Evolutionary conservation across 495 filamentous ascomycete species (phyloP).

Genomic region (Penicillium silybi): DNA sequence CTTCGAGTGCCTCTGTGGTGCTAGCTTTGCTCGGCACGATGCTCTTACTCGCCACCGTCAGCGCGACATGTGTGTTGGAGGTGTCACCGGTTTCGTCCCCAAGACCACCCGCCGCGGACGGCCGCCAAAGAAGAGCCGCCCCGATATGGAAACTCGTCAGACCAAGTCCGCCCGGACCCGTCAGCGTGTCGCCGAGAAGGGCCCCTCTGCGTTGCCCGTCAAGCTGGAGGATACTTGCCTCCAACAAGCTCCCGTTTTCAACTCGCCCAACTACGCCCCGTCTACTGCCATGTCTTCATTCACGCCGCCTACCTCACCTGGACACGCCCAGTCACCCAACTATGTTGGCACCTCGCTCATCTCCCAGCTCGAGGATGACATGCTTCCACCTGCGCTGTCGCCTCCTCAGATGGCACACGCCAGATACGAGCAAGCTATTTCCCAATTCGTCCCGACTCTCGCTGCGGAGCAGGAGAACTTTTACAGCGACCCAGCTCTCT

Average conservation of each 20-base stretch:
- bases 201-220: slow-evolving; percentile 29
- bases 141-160: slow-evolving; percentile 61
- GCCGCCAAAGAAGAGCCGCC: slow-evolving; percentile 57
- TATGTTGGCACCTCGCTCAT: slow-evolving; percentile 44
- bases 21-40: slow-evolving; percentile 88
- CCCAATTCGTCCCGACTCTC: slow-evolving; percentile 17
- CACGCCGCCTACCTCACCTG: slow-evolving; percentile 49
- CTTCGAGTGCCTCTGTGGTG: slow-evolving; percentile 85
- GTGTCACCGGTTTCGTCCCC: slow-evolving; percentile 76
- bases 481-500: slow-evolving; percentile 29
- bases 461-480: slow-evolving; percentile 29
- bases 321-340: slow-evolving; percentile 45
- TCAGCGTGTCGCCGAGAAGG: slow-evolving; percentile 42
- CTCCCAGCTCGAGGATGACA: slow-evolving; percentile 41
- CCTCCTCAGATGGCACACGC: slow-evolving; percentile 25
- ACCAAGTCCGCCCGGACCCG: slow-evolving; percentile 56
- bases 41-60: slow-evolving; percentile 91
- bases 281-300: slow-evolving; percentile 40
- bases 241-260: slow-evolving; percentile 36
- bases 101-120: slow-evolving; percentile 64
- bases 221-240: not conserved
- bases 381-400: slow-evolving; percentile 33
- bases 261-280: slow-evolving; percentile 39
- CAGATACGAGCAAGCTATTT: slow-evolving; percentile 23
- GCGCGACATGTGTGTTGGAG: slow-evolving; percentile 90